Evolutionary conservation across 768 basidiomycete species (phyloP), one percentile per base, ranked within the genome.

Genomic region (Boletus huronensis): DNA sequence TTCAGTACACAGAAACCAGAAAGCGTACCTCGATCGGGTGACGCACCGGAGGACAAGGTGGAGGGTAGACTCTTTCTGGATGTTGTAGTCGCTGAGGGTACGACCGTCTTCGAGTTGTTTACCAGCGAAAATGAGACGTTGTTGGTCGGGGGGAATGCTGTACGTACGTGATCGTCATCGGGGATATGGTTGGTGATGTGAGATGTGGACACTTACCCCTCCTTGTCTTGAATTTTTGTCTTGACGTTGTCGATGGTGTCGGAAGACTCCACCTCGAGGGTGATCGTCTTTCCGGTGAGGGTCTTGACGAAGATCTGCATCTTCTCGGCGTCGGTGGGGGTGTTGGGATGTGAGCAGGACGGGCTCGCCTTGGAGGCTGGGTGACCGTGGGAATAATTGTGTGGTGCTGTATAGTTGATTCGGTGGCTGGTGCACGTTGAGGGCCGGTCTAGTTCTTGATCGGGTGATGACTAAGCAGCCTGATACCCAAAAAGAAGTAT

Each of bases 21-120:
- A 28, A 11, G 28, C 29, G 14, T 19, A n/a, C 9, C 34, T 7
- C n/a, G 19, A 10, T 9, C 16, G 17, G 6, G 16, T 38, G 28
- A 66, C 85, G 69, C 58, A 90, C 90, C 93, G 92, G 73, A 96
- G 92, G 63, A 98, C 94, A 65, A 98, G 80, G 77, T 98, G 95
- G 63, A 98, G 90, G 26, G 95, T 98, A 21, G 93, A 95, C 75
- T 98, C 95, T 77, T 95, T 94, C 79, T 95, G 93, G 70, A 96
- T 97, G 79, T 96, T 96, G 81, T 96, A 98, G 77, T 98, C 96
- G 62, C 83, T 88, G 41, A 98, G 79, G 7, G 95, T 98, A 64
- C 96, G 90, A 44, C 96, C 96, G 73, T 98, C 96, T 76, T 98
- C 96, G 55, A 98, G 85, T 75, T 98, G 96, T 82, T 98, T 98